Evolutionary conservation across 441 rosid genomes (phyloP), one percentile per base, ranked within the genome.

Genomic region (Erodium texanum): DNA sequence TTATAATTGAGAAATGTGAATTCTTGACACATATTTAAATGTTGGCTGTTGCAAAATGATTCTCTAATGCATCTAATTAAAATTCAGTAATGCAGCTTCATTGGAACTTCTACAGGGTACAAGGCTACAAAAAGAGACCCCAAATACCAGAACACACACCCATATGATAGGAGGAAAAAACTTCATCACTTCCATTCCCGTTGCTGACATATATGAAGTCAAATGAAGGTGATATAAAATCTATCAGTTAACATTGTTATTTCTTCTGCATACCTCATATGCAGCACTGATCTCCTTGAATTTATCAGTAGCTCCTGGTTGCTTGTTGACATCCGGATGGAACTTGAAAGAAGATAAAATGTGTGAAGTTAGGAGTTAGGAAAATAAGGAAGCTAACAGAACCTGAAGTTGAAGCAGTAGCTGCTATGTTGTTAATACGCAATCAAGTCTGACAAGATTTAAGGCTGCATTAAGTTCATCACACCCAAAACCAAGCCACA

Each of bases 251-350:
- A 41, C 48, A 41, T 9, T 41, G 69, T 62, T 71, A 79, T 61
- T 70, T 72, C 71, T 29, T 68, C 75, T 70, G 78, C 81, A 79
- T 85, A 93, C 98, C 98, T 93, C 95, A 76, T 93, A 90, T 20
- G 99, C 97, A 71, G 96, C 86, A 79, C 97, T 90, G 73, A 90
- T 89, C 84, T 90, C 97, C 86, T 93, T 93, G 77, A 90, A 93
- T 82, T 90, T 93, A 24, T 93, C 98, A 12, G 97, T 91, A 23
- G 99, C 99, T 78, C 97, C 97, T 32, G 99, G 96, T 75, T 93
- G 92, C 87, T 93, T 93, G 81, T 93, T 93, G 66, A 93, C 99
- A 80, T 93, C 97, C 50, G 99, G 99, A 66, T 90, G 99, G 71
- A 83, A 93, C 99, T 87, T 80, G 68, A 76, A 69, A 77, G 75